Evolutionary conservation across 306 rosid genomes (phyloP).

Genomic region (Quercus ilex): DNA sequence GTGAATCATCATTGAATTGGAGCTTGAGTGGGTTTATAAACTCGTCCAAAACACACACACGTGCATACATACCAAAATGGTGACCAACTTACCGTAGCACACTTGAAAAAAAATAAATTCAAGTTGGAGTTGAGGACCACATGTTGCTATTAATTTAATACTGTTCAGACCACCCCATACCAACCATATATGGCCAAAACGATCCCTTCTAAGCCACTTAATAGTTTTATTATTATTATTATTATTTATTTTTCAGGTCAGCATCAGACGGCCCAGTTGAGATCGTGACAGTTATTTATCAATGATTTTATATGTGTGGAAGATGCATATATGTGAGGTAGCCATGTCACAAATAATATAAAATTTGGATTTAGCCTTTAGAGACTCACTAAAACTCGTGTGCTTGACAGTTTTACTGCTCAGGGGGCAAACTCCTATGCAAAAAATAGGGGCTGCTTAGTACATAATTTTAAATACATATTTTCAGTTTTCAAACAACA

Average conservation of each 20-base stretch:
- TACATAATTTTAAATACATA: too few relatives aligned
- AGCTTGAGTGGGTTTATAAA: too few relatives aligned
- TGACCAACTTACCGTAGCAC: neutral
- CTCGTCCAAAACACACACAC: neutral
- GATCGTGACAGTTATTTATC: neutral
- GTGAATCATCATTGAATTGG: too few relatives aligned
- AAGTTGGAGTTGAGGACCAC: slow-evolving; percentile 16
- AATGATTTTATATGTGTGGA: neutral
- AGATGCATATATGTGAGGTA: slow-evolving; percentile 22
- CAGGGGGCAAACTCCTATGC: too few relatives aligned
- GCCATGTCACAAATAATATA: neutral
- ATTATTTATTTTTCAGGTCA: neutral
- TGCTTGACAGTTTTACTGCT: too few relatives aligned
- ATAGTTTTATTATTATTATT: neutral
- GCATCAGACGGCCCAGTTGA: neutral
- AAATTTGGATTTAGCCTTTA: neutral
- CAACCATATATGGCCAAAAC: neutral
- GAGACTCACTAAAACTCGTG: too few relatives aligned
- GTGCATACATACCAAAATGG: neutral
- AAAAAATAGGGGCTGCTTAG: too few relatives aligned
- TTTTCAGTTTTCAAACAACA: too few relatives aligned
- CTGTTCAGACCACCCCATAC: slow-evolving; percentile 11
- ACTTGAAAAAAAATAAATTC: neutral
- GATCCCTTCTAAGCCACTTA: neutral
- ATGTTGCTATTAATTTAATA: slow-evolving; percentile 19